Percentiles rank a stretch among this genome's conserved stretches.
Conservation (phyloP, 192 early-diverging fungal species). For the Linderina pennispora region DNA sequence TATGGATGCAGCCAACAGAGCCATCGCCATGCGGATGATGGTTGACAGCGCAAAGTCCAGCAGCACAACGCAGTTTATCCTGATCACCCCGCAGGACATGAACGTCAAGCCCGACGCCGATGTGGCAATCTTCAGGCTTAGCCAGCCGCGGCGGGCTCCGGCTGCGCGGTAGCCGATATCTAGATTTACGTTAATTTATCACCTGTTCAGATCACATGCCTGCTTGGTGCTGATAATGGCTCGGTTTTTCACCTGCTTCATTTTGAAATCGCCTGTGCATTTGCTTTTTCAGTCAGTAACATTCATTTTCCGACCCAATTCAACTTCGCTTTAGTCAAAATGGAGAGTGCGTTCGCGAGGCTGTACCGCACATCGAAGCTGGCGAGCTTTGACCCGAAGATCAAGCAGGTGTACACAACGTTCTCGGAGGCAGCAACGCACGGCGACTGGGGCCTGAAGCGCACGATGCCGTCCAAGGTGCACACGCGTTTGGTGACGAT, state of each 20-base stretch:
- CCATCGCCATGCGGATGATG: conserved; percentile 83
- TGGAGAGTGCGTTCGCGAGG: conserved; percentile 60
- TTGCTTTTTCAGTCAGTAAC: too few relatives aligned
- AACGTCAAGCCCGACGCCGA: conserved; percentile 48
- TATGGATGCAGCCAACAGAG: conserved; percentile 97
- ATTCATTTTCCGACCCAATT: too few relatives aligned
- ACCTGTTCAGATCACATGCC: background rate
- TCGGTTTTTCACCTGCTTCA: background rate
- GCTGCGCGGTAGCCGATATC: too few relatives aligned
- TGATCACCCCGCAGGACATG: conserved; percentile 95
- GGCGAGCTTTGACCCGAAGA: conserved; percentile 57
- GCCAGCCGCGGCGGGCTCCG: conserved; percentile 52
- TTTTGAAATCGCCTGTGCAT: too few relatives aligned
- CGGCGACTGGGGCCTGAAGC: conserved; percentile 76
- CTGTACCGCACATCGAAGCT: conserved; percentile 63
- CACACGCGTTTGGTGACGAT: conserved; percentile 52
- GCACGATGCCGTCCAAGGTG: conserved; percentile 59
- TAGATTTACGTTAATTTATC: background rate
- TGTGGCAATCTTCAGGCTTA: conserved; percentile 48
- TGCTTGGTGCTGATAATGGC: background rate
- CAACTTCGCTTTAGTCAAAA: too few relatives aligned
- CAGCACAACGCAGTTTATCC: conserved; percentile 79
- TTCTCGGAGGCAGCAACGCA: conserved; percentile 36
- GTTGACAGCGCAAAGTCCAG: conserved; percentile 71
- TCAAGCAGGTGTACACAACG: conserved; percentile 70